Evolutionary conservation across 441 rosid genomes (phyloP).

Genomic region (Raphanus hybrid): DNA sequence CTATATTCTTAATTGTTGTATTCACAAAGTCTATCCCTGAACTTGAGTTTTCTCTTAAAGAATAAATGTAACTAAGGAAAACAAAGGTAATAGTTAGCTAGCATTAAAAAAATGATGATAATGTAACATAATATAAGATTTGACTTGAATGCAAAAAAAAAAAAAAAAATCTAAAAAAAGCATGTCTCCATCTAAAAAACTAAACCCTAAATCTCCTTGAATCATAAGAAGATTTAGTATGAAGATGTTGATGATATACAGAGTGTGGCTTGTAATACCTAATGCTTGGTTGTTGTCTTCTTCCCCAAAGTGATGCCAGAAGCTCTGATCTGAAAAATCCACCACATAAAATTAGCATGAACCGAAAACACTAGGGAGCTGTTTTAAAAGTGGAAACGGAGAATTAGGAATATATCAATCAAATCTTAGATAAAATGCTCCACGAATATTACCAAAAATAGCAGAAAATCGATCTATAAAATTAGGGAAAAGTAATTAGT

Average conservation of each 20-base stretch:
- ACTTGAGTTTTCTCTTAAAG: conserved; percentile 19
- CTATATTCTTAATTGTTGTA: background rate
- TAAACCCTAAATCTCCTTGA: conserved; percentile 33
- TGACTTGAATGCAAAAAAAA: background rate
- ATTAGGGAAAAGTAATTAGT: background rate
- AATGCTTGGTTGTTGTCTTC: conserved; percentile 17
- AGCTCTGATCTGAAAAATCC: conserved; percentile 36
- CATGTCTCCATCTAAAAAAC: background rate
- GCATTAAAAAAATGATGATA: conserved; percentile 5
- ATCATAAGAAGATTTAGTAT: background rate
- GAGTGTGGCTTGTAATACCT: conserved; percentile 12
- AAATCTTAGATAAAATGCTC: conserved; percentile 26
- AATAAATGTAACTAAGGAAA: conserved; percentile 29
- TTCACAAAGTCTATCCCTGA: conserved; percentile 33
- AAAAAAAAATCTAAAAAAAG: background rate
- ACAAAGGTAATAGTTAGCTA: background rate
- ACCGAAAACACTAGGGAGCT: background rate
- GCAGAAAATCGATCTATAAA: conserved; percentile 15
- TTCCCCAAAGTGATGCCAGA: conserved; percentile 22
- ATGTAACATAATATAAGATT: background rate
- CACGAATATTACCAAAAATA: conserved; percentile 22
- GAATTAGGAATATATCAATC: conserved; percentile 25
- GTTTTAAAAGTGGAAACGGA: conserved; percentile 8
- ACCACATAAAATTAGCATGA: conserved; percentile 4
- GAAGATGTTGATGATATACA: background rate